A percentile compares a stretch with the other conserved stretches of the same genome.
These are phyloP conservation scores for Populus deltoides DNA, from an alignment of 345 rosid species.

Conservation along the genomic window DNA sequence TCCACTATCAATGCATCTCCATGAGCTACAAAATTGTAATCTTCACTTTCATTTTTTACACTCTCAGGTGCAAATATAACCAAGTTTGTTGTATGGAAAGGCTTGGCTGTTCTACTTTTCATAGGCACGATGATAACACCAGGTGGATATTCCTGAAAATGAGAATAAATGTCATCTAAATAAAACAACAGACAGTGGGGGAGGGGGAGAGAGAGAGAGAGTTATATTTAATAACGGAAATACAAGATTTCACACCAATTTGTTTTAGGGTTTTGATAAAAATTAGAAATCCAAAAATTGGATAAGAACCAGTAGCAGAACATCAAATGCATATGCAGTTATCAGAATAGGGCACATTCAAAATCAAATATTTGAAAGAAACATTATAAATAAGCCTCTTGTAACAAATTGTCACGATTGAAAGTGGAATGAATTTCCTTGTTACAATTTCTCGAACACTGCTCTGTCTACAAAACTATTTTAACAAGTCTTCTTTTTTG, in stretches of 20 bases:
- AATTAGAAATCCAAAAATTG: background rate
- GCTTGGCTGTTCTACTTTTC: conserved; percentile 67
- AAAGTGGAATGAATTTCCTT: no score
- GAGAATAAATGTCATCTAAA: conserved; percentile 11
- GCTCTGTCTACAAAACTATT: no score
- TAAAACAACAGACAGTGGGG: background rate
- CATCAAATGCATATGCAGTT: background rate
- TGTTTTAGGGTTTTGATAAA: no score
- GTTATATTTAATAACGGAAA: no score
- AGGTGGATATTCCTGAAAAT: conserved; percentile 82
- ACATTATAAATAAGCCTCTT: background rate
- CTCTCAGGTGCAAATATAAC: conserved; percentile 61
- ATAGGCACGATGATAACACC: conserved; percentile 77
- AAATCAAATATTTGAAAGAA: background rate
- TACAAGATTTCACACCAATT: no score
- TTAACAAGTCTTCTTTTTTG: no score
- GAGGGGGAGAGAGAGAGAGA: no score
- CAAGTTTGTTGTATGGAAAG: conserved; percentile 76
- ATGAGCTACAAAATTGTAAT: conserved; percentile 36
- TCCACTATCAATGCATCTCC: conserved; percentile 89
- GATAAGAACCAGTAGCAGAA: background rate
- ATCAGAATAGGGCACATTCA: background rate
- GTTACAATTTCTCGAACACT: no score
- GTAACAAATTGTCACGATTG: no score
- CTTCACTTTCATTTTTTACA: conserved; percentile 31